Base-by-base conservation (phyloP, 805 yeast genomes). In the Candida boleticola region DNA sequence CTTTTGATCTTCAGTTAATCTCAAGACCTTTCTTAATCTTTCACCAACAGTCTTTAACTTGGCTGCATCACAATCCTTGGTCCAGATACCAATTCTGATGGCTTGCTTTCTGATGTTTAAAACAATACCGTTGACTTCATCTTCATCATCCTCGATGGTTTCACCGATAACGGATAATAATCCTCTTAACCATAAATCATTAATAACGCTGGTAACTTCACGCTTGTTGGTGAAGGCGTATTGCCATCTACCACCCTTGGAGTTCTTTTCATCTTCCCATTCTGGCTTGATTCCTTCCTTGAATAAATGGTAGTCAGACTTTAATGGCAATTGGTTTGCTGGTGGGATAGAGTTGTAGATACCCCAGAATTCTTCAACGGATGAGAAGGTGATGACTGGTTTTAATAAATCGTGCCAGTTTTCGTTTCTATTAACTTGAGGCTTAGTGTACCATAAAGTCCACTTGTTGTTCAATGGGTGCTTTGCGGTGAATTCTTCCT, bases 311-410 rank as follows among this genome's bases (percentile, higher is more conserved):
- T 92, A 92, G 69, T 93, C 98, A 10, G 97, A 86, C 67, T 83
- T 87, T 57, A 84, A 61, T 54, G 98, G 98, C 61, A 93, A 77
- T 61, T 89, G 96, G 49, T 81, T 80, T 39, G 96, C 96, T 55
- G 81, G 82, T 52, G 98, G 98, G 55, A 93, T 83, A 33, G 95
- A 85, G 68, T 93, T 90, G 75, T 81, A 86, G 52, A 92, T 85
- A 20, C 98, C 99, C 99, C 99, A 93, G 73, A 93, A 93, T 66
- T 92, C 97, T 73, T 93, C 99, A 40, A 93, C 98, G n/a, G 96
- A 82, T 42, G 82, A 78, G 57, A 93, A 89, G 19, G 95, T 80
- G 54, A 89, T 92, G 39, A 93, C 95, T 44, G 96, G 95, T 72
- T 89, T 89, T 60, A 93, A 77, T 51, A 89, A 77, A 59, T 90